phyloP scores from a whole-genome alignment of 192 early-diverging fungal species.

The Backusella parvicylindrica region DNA sequence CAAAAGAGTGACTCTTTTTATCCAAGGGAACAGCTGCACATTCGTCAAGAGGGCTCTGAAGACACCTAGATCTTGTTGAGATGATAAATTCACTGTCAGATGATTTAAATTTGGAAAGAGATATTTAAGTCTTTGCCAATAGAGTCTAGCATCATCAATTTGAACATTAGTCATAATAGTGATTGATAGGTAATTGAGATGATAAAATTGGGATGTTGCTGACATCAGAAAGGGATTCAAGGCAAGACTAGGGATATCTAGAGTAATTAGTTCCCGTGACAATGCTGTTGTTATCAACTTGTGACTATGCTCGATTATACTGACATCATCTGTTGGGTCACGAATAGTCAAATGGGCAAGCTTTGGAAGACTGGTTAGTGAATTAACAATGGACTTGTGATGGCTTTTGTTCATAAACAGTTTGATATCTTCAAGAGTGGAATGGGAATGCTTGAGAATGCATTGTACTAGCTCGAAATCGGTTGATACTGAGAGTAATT shows the following conservation, averaged over 20 bases:
- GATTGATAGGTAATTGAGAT: neutral
- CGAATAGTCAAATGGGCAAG: neutral
- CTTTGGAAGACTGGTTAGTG: neutral
- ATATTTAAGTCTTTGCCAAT: neutral
- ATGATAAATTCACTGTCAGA: neutral
- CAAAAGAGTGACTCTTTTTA: neutral
- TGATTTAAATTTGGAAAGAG: constrained; percentile 1
- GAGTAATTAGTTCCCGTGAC: neutral
- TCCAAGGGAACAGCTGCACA: constrained; percentile 3
- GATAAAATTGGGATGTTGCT: neutral
- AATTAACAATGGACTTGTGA: neutral
- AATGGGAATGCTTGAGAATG: constrained; percentile 3
- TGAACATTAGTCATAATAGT: neutral
- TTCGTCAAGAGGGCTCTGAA: neutral
- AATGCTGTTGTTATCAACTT: neutral
- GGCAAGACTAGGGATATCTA: neutral
- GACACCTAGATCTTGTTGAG: neutral
- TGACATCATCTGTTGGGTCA: constrained; percentile 13
- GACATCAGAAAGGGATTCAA: constrained; percentile 4
- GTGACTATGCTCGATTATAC: neutral
- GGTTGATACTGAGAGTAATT: neutral
- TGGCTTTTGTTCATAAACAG: neutral
- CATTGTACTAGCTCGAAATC: neutral
- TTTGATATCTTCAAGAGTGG: constrained; percentile 4
- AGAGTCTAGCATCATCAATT: neutral